phyloP scores from a whole-genome alignment of 805 yeast genomes.

The Sugiyamaella smithiae region DNA sequence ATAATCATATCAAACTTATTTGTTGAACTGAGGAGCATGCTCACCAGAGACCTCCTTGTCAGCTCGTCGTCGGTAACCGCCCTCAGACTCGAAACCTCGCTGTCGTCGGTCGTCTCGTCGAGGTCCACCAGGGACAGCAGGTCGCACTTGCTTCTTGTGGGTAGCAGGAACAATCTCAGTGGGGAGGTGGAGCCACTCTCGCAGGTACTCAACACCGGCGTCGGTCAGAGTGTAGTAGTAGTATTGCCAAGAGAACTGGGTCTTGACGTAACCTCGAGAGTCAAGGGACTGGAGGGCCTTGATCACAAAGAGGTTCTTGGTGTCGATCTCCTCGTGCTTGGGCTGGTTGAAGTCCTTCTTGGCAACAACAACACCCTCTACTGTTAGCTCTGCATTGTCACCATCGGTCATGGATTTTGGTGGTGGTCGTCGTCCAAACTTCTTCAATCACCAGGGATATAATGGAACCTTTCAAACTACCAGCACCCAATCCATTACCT shows the following conservation, averaged over 20 bases:
- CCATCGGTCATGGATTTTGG: constrained; percentile 8
- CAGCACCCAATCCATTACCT: neutral
- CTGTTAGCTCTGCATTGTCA: constrained; percentile 39
- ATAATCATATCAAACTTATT: constrained; percentile 15
- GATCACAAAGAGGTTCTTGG: constrained; percentile 95
- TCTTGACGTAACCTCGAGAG: constrained; percentile 98
- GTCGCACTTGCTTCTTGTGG: constrained; percentile 91
- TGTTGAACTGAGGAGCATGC: constrained; percentile 38
- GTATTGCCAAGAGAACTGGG: constrained; percentile 99
- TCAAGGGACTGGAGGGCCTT: constrained; percentile 99
- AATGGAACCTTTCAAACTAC: too few relatives aligned
- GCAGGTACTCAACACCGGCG: constrained; percentile 97
- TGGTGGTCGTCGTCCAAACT: too few relatives aligned
- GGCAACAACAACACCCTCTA: constrained; percentile 99
- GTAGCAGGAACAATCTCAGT: constrained; percentile 98
- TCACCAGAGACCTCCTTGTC: constrained; percentile 39
- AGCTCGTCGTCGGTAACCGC: constrained; percentile 61
- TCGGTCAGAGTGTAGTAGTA: constrained; percentile 99
- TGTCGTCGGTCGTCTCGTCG: constrained; percentile 48
- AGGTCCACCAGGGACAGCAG: constrained; percentile 49
- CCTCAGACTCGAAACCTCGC: constrained; percentile 52
- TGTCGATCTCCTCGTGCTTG: constrained; percentile 96
- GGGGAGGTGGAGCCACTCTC: constrained; percentile 98
- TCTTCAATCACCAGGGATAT: too few relatives aligned
- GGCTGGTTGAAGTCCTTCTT: constrained; percentile 98